These are phyloP conservation scores for Maudiozyma pseudohumilis DNA, from an alignment of 805 yeast species.

Conservation along the genomic window DNA sequence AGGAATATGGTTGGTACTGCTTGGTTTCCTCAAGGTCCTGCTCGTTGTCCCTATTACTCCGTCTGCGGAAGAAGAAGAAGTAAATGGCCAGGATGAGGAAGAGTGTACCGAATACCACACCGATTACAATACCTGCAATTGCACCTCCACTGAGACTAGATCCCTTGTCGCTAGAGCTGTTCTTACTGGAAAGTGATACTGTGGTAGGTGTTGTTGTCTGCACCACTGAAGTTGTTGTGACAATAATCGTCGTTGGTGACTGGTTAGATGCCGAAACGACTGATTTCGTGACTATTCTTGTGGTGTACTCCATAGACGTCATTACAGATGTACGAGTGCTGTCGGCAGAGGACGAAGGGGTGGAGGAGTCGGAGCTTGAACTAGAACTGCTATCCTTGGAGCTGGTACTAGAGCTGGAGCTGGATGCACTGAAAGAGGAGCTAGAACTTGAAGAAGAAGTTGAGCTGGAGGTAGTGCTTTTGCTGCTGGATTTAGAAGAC, in stretches of 20 bases:
- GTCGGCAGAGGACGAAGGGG: background rate
- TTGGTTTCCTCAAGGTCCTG: constrained; percentile 32
- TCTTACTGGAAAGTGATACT: background rate
- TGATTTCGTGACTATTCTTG: constrained; percentile 19
- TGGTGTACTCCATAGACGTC: constrained; percentile 16
- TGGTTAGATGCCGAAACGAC: constrained; percentile 16
- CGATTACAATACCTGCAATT: constrained; percentile 52
- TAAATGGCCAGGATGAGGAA: constrained; percentile 32
- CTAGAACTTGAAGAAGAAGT: background rate
- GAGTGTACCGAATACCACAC: constrained; percentile 37
- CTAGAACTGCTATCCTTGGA: background rate
- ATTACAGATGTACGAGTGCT: constrained; percentile 6
- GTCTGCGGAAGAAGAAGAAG: constrained; percentile 32
- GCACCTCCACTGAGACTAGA: constrained; percentile 34
- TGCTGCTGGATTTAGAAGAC: background rate
- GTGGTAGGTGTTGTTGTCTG: constrained; percentile 9
- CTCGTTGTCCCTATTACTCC: constrained; percentile 13
- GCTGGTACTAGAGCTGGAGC: background rate
- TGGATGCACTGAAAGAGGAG: background rate
- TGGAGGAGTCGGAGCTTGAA: background rate
- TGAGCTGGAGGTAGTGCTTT: background rate
- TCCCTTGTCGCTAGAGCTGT: constrained; percentile 1
- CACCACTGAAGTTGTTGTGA: constrained; percentile 24
- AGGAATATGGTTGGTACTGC: constrained; percentile 30
- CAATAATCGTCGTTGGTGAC: constrained; percentile 15